phyloP scores from a whole-genome alignment of 1,284 basidiomycete genomes.

The Inonotus obliquus region DNA sequence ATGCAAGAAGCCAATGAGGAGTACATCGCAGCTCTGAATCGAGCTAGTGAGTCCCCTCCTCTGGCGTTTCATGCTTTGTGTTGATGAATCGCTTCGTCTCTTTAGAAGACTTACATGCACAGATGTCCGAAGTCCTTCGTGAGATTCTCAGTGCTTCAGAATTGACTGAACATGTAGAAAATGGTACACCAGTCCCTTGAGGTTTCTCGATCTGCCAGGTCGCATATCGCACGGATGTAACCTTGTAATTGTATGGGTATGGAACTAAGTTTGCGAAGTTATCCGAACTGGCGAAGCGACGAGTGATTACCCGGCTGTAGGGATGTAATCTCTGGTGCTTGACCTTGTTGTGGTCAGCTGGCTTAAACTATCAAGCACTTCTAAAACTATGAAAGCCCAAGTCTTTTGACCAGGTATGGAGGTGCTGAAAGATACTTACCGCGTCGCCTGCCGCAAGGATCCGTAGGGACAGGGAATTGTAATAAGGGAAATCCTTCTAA shows the following conservation, averaged over 20 bases:
- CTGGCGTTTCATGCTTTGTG: not conserved
- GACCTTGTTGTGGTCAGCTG: no score
- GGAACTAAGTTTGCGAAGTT: not conserved
- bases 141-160: constrained; percentile 56
- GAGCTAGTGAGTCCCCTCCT: constrained; percentile 55
- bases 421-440: no score
- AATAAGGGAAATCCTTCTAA: no score
- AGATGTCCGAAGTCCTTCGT: constrained; percentile 55
- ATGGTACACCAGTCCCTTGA: not conserved
- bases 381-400: no score
- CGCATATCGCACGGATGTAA: not conserved
- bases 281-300: no score
- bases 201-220: not conserved
- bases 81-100: not conserved
- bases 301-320: no score
- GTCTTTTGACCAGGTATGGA: no score
- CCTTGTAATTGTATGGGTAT: not conserved
- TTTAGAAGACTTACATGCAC: constrained; percentile 54
- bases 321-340: no score
- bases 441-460: no score
- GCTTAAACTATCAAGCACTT: no score
- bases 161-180: constrained; percentile 20
- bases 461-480: no score
- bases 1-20: constrained; percentile 69
- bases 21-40: constrained; percentile 62